Conservation (phyloP, 768 basidiomycete species). For the Suillus sp. region DNA sequence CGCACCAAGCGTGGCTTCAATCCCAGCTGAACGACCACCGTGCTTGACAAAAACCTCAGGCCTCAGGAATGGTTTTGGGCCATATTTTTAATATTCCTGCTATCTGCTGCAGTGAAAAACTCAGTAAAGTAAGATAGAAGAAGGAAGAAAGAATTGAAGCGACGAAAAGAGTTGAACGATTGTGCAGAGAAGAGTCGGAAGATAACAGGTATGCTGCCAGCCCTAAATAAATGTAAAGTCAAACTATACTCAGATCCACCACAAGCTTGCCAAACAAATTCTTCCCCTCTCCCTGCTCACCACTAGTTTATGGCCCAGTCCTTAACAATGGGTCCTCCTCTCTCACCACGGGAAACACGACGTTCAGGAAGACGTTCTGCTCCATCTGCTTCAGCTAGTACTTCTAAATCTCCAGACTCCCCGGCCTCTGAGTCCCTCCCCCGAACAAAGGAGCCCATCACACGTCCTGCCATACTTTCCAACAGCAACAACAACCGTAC, state of each 20-base stretch:
- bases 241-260: conserved; percentile 13
- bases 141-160: conserved; percentile 9
- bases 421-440: conserved; percentile 49
- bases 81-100: not conserved
- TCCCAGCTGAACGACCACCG: not conserved
- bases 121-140: not conserved
- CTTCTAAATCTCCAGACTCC: conserved; percentile 76
- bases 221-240: conserved; percentile 37
- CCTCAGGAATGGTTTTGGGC: not conserved
- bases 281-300: conserved; percentile 15
- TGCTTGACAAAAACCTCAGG: not conserved
- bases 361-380: conserved; percentile 76
- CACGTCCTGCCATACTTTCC: conserved; percentile 41
- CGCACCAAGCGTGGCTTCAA: not conserved
- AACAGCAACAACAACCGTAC: conserved; percentile 43
- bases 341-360: conserved; percentile 75
- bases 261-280: conserved; percentile 12
- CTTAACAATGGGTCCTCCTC: conserved; percentile 74
- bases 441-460: conserved; percentile 45
- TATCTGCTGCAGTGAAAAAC: not conserved
- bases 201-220: conserved; percentile 32
- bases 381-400: conserved; percentile 64
- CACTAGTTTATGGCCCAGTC: conserved; percentile 58
- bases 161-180: conserved; percentile 8
- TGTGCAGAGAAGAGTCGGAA: conserved; percentile 17